Evolutionary conservation across 176 grass and related monocot species (phyloP).

Genomic region (Pharus latifolius): DNA sequence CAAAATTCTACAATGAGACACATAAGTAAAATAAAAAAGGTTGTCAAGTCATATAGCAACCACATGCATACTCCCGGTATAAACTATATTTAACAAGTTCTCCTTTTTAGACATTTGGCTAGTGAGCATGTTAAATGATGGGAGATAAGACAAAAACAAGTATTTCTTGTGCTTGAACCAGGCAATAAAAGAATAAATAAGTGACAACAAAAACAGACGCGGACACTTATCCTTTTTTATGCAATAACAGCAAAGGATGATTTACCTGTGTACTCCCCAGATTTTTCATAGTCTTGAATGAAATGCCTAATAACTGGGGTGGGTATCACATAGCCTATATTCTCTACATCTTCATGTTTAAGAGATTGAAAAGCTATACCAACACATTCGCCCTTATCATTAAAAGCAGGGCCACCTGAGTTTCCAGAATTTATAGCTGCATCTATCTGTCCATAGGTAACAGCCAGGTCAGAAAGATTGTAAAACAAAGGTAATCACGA

Average conservation of each 20-base stretch:
- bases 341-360: conserved; percentile 98
- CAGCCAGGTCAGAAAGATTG: not conserved
- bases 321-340: conserved; percentile 97
- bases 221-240: not conserved
- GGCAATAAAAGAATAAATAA: too few species aligned
- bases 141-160: too few species aligned
- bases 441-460: conserved; percentile 75
- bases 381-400: conserved; percentile 76
- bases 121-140: too few species aligned
- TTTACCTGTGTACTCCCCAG: conserved; percentile 80
- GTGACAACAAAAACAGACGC: too few species aligned
- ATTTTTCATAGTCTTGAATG: conserved; percentile 87
- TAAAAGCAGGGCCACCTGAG: conserved; percentile 94
- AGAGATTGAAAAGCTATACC: conserved; percentile 99
- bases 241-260: not conserved
- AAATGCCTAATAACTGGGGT: conserved; percentile 94
- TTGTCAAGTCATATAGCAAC: too few species aligned
- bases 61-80: too few species aligned
- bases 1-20: too few species aligned
- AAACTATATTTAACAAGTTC: too few species aligned
- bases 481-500: not conserved
- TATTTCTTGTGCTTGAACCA: too few species aligned
- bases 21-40: too few species aligned
- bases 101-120: too few species aligned
- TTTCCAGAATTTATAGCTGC: conserved; percentile 99